Base-by-base conservation (phyloP, 257 asterid species). In the Hygrophila difformis region DNA sequence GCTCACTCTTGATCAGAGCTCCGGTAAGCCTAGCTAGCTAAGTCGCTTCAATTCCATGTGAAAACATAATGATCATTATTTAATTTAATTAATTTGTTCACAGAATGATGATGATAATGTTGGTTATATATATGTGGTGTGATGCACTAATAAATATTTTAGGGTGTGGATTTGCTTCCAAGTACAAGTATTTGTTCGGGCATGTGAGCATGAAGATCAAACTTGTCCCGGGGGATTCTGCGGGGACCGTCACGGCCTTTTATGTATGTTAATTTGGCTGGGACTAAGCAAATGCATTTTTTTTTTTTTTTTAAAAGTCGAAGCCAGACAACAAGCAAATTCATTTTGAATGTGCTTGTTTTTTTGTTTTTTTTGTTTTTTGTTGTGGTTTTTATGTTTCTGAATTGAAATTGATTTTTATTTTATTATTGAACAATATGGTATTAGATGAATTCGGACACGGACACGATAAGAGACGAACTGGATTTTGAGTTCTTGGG, bases 401-500 rank as follows among this genome's bases (percentile, higher is more conserved):
- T n/a, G n/a, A n/a, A n/a, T 12, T 12, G 5, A 21, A 9, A 28
- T 15, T 7, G 5, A 5, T 26, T 26, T 12, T 28, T 8, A 9
- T 16, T 11, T 12, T 28, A 8, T 15, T 14, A 1, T 11, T 44
- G 4, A 2, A 2, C 34, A 1, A 18, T 10, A 16, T 10, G 8
- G 10, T 1, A 1, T 22, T 52, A 88, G 97, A 73, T 89, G 97
- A 89, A 72, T n/a, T 89, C 97, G 4, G 87, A 77, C 51, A 74
- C 78, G 0, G 63, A 59, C 44, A 50, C 42, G 1, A 24, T 67
- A 8, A 72, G 96, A 2, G 94, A 85, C 64, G 96, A 89, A 56
- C 66, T 85, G 5, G 97, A 89, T 60, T 89, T 89, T 14, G 97
- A 89, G 38, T 85, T 89, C 79, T 37, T 89, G 71, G 97, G 97